These are phyloP conservation scores for Colletotrichum sp. DNA, from an alignment of 2,329 filamentous ascomycete species.

Conservation along the genomic window DNA sequence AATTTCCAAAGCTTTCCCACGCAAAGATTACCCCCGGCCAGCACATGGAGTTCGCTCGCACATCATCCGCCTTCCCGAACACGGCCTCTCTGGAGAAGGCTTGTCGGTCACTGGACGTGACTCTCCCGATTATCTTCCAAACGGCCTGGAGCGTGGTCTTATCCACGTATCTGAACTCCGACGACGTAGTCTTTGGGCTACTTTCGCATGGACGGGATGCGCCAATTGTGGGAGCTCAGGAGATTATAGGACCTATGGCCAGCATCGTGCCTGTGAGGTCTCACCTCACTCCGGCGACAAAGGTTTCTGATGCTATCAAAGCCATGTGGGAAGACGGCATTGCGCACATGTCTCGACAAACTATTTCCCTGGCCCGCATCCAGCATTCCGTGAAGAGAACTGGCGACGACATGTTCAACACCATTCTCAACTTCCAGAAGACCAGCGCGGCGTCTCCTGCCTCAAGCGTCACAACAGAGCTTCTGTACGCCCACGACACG, in stretches of 20 bases:
- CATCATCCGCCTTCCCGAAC: neutral
- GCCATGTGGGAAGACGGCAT: neutral
- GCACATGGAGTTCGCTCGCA: neutral
- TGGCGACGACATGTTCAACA: neutral
- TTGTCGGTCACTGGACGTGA: conserved; percentile 53
- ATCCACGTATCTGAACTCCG: conserved; percentile 77
- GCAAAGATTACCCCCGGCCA: neutral
- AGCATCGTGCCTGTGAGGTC: conserved; percentile 62
- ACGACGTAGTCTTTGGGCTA: conserved; percentile 75
- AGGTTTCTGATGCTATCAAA: neutral
- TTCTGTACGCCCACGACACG: neutral
- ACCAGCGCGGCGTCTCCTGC: neutral
- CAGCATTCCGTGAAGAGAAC: neutral
- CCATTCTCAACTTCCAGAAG: conserved; percentile 9
- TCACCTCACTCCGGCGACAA: conserved; percentile 16
- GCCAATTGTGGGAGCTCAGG: conserved; percentile 49
- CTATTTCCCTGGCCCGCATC: neutral
- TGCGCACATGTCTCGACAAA: neutral
- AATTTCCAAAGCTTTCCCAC: neutral
- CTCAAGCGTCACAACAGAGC: neutral
- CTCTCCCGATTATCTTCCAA: conserved; percentile 77
- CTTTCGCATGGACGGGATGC: conserved; percentile 61
- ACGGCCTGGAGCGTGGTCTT: conserved; percentile 80
- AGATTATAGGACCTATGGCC: conserved; percentile 65
- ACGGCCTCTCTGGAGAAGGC: neutral